Evolutionary conservation across 2,329 filamentous ascomycete species (phyloP).

Genomic region (Dryadomyces quercivorus): DNA sequence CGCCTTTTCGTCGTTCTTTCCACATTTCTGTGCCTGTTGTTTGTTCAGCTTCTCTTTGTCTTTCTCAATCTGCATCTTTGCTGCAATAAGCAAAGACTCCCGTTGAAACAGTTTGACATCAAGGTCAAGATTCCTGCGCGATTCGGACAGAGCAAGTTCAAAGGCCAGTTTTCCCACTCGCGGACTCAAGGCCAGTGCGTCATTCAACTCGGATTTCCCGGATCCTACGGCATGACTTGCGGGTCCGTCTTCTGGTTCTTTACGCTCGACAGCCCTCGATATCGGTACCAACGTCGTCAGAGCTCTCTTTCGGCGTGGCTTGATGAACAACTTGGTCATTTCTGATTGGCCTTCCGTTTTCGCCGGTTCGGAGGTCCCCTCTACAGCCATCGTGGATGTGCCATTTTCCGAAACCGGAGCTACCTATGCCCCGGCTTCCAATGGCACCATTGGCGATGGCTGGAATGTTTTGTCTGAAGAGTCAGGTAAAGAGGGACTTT

Average conservation of each 20-base stretch:
- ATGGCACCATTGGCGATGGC: neutral
- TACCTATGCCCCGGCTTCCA: slow-evolving; percentile 3
- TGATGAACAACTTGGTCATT: neutral
- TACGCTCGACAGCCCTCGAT: neutral
- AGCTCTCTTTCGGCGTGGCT: neutral
- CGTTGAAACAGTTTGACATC: slow-evolving; percentile 11
- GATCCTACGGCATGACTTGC: neutral
- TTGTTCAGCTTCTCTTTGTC: neutral
- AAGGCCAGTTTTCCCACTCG: slow-evolving; percentile 10
- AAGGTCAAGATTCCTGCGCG: slow-evolving; percentile 9
- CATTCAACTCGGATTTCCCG: neutral
- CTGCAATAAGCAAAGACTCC: slow-evolving; percentile 11
- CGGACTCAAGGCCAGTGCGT: neutral
- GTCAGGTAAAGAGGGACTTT: neutral
- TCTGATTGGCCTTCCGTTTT: neutral
- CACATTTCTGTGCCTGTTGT: neutral
- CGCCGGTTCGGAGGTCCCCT: neutral
- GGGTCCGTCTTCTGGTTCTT: too few relatives aligned
- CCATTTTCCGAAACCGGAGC: neutral
- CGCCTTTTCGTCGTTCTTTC: neutral
- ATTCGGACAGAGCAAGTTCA: slow-evolving; percentile 9
- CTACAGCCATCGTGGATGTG: neutral
- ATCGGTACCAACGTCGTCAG: neutral
- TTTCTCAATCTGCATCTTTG: slow-evolving; percentile 8
- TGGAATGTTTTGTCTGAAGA: neutral